Conservation (phyloP, 345 rosid genomes). For the Salix caprea region DNA sequence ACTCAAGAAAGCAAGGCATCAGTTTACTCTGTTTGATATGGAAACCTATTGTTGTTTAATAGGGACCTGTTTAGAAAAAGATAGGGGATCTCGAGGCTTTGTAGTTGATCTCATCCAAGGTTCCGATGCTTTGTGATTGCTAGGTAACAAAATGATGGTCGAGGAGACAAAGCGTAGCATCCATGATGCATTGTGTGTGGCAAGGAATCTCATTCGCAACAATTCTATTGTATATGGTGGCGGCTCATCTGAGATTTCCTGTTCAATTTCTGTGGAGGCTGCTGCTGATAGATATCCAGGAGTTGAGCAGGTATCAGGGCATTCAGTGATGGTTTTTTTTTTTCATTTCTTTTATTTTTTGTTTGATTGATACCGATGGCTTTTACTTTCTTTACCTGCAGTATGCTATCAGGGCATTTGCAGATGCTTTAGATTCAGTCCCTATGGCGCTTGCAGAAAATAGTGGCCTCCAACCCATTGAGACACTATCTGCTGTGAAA, state of each 20-base stretch:
- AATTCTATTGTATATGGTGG: conserved; percentile 96
- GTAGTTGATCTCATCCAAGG: conserved; percentile 5
- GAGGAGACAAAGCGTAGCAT: conserved; percentile 97
- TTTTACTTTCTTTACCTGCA: conserved; percentile 24
- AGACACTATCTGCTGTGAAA: conserved; percentile 89
- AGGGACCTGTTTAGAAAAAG: not conserved
- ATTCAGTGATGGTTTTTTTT: not conserved
- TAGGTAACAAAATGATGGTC: conserved; percentile 96
- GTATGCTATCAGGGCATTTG: conserved; percentile 93
- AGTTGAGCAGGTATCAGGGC: conserved; percentile 71
- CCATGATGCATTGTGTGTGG: conserved; percentile 92
- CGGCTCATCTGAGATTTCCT: conserved; percentile 90
- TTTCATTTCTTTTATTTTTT: not conserved
- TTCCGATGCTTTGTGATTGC: conserved; percentile 19
- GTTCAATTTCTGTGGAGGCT: conserved; percentile 85
- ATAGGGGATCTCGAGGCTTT: not conserved
- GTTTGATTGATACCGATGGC: not conserved
- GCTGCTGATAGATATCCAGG: conserved; percentile 92
- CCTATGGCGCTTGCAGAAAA: conserved; percentile 99
- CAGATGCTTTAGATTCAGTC: conserved; percentile 82
- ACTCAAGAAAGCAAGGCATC: not conserved
- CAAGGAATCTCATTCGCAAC: conserved; percentile 90
- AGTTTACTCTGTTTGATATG: not conserved
- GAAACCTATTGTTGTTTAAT: not conserved
- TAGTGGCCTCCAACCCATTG: conserved; percentile 93